Evolutionary conservation across 176 grass and related monocot species (phyloP), one percentile per base, ranked within the genome.

Genomic region (Triticum turgidum): DNA sequence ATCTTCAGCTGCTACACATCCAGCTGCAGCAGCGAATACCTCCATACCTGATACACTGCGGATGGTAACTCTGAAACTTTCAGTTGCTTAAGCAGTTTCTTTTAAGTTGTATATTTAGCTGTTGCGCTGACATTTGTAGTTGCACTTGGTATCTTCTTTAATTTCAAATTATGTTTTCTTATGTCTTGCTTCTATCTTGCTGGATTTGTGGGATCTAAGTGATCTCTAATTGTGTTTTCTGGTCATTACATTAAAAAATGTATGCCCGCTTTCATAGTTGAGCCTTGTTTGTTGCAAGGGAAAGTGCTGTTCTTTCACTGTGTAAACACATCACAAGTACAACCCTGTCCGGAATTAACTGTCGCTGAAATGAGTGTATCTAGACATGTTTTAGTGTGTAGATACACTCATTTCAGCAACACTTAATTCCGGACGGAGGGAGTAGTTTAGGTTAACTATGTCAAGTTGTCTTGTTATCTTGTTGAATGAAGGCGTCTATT

Each of bases 11-110:
- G 82, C 66, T 71, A 77, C 88, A 92, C 92, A 86, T 82, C 86
- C 84, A 81, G 84, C 87, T 78, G 84, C 84, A 70, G 38, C 86
- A 84, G 86, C 75, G 3, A 88, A 72, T 86, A 89, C 79, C 79
- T 94, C 92, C 82, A 96, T 87, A 86, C 94, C 97, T 47, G 89
- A 92, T 92, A 92, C 91, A 63, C 87, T 98, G 65, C 97, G 94
- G 20, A 88, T 87, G 92, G 97, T 98, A 92, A 84, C 64, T 87
- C 34, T 44, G n/a, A 81, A 84, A 84, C 61, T 83, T 52, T 84
- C 75, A 32, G n/a, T 59, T 20, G 7, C 62, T 77, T 63, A 78
- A 21, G 27, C 39, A 7, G 20, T 78, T 78, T 87, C 51, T 13
- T 58, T 64, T 78, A 14, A 59, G 21, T 84, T 49, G 42, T 54